Evolutionary conservation across 805 yeast species (phyloP).

Genomic region (Ogataea pilisensis): DNA sequence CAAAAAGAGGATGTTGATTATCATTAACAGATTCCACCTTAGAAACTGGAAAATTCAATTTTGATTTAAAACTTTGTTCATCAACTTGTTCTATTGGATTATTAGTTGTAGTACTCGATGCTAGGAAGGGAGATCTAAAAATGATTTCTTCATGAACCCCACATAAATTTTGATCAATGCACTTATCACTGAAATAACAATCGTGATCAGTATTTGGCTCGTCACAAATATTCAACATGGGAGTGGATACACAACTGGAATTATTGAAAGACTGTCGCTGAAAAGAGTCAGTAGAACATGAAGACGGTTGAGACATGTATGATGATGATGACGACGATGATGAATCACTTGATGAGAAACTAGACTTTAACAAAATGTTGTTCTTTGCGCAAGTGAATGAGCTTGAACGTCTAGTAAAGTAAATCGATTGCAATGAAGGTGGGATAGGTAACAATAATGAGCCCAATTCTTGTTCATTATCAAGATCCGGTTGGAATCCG

Average conservation of each 20-base stretch:
- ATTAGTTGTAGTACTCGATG: background rate
- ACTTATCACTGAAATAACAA: background rate
- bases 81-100: background rate
- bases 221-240: background rate
- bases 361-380: background rate
- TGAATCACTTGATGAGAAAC: background rate
- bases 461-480: background rate
- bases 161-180: background rate
- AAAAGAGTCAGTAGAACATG: background rate
- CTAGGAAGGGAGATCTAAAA: background rate
- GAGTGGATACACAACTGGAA: background rate
- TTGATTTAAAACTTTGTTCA: background rate
- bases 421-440: slow-evolving; percentile 9
- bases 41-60: background rate
- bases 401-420: slow-evolving; percentile 4
- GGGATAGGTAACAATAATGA: background rate
- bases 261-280: too few species aligned
- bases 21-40: background rate
- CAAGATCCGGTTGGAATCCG: background rate
- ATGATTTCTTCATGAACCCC: background rate
- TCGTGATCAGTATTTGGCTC: background rate
- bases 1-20: background rate
- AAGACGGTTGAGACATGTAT: too few species aligned
- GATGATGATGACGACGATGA: background rate
- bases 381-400: slow-evolving; percentile 1